Evolutionary conservation across 305 asterid species (phyloP).

Genomic region (Fraxinus angustifolia): DNA sequence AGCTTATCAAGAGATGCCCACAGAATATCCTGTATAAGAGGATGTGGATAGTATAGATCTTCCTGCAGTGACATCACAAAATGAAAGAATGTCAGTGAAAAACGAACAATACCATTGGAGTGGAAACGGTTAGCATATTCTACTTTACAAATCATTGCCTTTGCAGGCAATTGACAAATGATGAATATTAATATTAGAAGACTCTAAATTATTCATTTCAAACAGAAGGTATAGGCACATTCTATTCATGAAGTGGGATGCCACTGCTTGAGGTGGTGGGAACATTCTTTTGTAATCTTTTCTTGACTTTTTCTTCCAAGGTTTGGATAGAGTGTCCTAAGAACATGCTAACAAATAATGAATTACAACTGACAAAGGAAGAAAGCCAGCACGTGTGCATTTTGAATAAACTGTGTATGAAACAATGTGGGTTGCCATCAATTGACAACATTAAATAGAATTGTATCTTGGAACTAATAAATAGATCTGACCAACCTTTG

Average conservation of each 20-base stretch:
- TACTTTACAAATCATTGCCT: not conserved
- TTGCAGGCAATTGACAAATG: not conserved
- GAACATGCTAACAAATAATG: not conserved
- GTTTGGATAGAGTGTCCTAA: not conserved
- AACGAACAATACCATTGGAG: not conserved
- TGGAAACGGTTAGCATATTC: not conserved
- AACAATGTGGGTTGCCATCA: not conserved
- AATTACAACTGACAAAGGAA: not conserved
- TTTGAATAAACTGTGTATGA: not conserved
- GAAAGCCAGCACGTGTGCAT: not conserved
- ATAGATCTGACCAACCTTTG: conserved; percentile 27
- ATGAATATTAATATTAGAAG: not conserved
- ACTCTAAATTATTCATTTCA: not conserved
- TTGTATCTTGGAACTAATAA: not conserved
- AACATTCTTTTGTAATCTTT: not conserved
- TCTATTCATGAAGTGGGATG: not conserved
- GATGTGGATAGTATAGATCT: conserved; percentile 44
- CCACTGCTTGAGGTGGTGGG: not conserved
- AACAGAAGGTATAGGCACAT: not conserved
- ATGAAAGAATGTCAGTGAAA: not conserved
- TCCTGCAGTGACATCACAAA: conserved; percentile 25
- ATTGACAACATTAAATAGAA: not conserved
- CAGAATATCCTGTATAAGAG: conserved; percentile 38
- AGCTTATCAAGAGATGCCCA: conserved; percentile 48
- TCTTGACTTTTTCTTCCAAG: not conserved